These are phyloP conservation scores for Decorospora gaudefroyi DNA, from an alignment of 2,329 filamentous ascomycete species.

Conservation along the genomic window DNA sequence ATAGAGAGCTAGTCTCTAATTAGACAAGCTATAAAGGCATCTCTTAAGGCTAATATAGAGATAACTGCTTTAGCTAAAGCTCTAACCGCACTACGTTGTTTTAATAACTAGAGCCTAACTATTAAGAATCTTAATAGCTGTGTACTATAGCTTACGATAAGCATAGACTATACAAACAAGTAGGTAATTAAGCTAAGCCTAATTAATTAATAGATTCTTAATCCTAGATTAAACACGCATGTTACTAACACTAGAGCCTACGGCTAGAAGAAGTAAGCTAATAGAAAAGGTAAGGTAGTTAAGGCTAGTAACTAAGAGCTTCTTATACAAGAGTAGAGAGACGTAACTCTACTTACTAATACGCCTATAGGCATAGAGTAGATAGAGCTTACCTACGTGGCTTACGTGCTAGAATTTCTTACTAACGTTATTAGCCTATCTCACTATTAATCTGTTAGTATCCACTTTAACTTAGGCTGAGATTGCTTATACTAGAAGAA, in stretches of 20 bases:
- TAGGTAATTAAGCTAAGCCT: conserved; percentile 4
- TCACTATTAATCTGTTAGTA: conserved; percentile 4
- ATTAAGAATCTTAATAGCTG: conserved; percentile 1
- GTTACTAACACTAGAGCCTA: no score
- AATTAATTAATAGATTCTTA: conserved; percentile 8
- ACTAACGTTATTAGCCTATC: conserved; percentile 10
- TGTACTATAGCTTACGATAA: conserved; percentile 5
- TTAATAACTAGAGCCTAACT: conserved; percentile 2
- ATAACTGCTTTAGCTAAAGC: neutral
- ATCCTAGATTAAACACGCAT: conserved; percentile 9
- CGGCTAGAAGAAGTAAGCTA: no score
- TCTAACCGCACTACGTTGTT: neutral
- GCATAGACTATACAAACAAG: conserved; percentile 8
- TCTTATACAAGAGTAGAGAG: conserved; percentile 1
- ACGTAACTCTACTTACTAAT: conserved; percentile 4
- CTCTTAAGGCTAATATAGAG: neutral
- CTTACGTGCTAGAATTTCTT: conserved; percentile 10
- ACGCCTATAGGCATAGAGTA: neutral
- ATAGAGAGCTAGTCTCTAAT: conserved; percentile 4
- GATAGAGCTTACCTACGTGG: conserved; percentile 8
- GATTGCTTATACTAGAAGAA: conserved; percentile 7
- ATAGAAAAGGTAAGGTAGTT: no score
- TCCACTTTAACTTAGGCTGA: conserved; percentile 14
- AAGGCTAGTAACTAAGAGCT: no score
- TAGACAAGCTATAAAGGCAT: conserved; percentile 5